Conservation (phyloP, 257 asterid species). For the Thymus mandschuricus region DNA sequence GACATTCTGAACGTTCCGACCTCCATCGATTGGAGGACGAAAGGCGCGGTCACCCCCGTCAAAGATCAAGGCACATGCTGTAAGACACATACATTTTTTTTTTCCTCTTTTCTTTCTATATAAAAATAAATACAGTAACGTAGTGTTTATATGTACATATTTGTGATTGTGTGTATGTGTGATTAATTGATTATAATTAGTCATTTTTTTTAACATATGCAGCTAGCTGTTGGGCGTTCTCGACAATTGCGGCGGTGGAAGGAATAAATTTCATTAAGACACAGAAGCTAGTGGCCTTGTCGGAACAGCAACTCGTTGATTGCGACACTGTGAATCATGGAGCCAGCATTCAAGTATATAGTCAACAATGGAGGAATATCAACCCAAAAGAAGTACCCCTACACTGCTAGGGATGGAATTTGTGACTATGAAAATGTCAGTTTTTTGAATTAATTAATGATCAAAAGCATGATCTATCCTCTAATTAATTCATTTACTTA, state of each 20-base stretch:
- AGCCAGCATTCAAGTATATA: slow-evolving; percentile 70
- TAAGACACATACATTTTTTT: slow-evolving; percentile 29
- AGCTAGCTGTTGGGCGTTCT: slow-evolving; percentile 99
- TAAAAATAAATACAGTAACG: not conserved
- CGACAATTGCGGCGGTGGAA: slow-evolving; percentile 83
- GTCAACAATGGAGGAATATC: slow-evolving; percentile 73
- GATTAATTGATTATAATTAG: no score
- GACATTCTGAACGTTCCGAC: slow-evolving; percentile 54
- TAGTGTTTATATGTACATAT: no score
- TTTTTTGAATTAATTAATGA: no score
- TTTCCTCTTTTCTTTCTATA: no score
- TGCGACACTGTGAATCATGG: slow-evolving; percentile 81
- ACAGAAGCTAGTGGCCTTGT: slow-evolving; percentile 60
- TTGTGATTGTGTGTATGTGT: no score
- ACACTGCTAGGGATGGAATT: slow-evolving; percentile 58
- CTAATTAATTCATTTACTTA: no score
- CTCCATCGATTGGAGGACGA: slow-evolving; percentile 84
- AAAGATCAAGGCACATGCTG: slow-evolving; percentile 95
- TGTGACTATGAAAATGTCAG: slow-evolving; percentile 45
- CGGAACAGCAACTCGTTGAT: slow-evolving; percentile 88
- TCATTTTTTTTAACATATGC: not conserved
- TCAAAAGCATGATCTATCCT: no score
- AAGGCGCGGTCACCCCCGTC: slow-evolving; percentile 68
- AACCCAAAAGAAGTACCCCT: slow-evolving; percentile 73
- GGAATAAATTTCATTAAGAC: slow-evolving; percentile 83